A percentile compares a stretch with the other conserved stretches of the same genome.
Conservation (phyloP, 176 grass and related monocot species). For the Triticum dicoccoides region DNA sequence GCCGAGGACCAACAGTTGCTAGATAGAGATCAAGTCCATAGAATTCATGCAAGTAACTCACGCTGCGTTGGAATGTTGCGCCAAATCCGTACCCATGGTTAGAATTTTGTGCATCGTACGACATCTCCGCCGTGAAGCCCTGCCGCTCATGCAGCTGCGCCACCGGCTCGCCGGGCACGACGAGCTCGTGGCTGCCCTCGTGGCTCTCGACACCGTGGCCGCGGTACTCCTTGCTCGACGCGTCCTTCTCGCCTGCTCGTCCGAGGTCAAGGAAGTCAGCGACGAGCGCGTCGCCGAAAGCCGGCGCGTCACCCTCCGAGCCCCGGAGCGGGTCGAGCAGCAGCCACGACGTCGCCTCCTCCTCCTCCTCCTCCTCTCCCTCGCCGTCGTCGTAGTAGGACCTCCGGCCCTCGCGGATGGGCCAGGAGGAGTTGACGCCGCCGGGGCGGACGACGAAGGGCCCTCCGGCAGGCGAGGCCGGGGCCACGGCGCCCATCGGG, state of each 20-base stretch:
- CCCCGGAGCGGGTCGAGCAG: conserved; percentile 29
- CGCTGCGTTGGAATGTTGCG: conserved; percentile 2
- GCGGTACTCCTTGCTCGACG: not conserved
- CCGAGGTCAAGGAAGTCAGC: conserved; percentile 26
- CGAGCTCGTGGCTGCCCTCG: conserved; percentile 5
- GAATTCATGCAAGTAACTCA: conserved; percentile 18
- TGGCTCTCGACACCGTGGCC: not conserved
- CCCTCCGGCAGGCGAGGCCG: conserved; percentile 25
- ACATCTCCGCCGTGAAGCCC: not conserved
- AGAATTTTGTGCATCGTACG: not conserved
- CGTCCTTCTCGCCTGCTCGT: not conserved
- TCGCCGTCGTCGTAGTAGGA: not conserved
- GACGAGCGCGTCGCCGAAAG: conserved; percentile 14
- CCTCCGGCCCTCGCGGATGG: conserved; percentile 23
- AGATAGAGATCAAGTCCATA: not conserved
- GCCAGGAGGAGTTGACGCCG: conserved; percentile 32
- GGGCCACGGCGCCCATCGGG: conserved; percentile 1
- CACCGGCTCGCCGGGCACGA: conserved; percentile 29
- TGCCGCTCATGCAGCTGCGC: conserved; percentile 5
- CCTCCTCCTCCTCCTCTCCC: not conserved
- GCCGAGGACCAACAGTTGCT: too few species aligned
- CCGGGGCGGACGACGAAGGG: conserved; percentile 28
- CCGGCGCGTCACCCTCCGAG: not conserved
- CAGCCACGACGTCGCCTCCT: conserved; percentile 27
- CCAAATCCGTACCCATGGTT: conserved; percentile 7